phyloP scores from a whole-genome alignment of 257 asterid species.

The Petunia secreta region DNA sequence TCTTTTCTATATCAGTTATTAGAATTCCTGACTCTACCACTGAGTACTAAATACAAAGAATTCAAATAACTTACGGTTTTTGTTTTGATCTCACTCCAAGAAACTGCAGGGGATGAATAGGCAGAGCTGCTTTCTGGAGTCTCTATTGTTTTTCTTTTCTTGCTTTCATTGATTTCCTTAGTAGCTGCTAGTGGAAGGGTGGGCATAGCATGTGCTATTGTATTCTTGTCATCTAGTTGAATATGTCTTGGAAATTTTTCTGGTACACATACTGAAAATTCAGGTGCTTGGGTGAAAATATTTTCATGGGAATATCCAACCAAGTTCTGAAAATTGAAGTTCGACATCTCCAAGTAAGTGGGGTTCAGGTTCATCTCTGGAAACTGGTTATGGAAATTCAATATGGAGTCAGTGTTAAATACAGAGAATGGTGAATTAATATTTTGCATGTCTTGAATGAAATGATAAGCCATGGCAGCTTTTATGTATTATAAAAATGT shows the following conservation, averaged over 20 bases:
- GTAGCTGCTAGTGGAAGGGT: neutral
- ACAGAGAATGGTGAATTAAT: slow-evolving; percentile 37
- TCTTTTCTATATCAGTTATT: too few species aligned
- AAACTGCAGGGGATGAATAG: slow-evolving; percentile 57
- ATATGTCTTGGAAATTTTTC: slow-evolving; percentile 40
- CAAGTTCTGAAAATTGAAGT: slow-evolving; percentile 34
- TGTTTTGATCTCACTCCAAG: slow-evolving; percentile 44
- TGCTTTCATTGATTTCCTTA: slow-evolving; percentile 30
- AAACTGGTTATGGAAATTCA: slow-evolving; percentile 44
- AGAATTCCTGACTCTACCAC: too few species aligned
- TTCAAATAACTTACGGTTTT: slow-evolving; percentile 40
- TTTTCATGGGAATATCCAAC: slow-evolving; percentile 44
- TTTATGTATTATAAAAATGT: neutral
- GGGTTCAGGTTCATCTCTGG: slow-evolving; percentile 39
- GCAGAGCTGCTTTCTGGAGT: slow-evolving; percentile 53
- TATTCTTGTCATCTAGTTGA: slow-evolving; percentile 23
- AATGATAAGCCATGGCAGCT: slow-evolving; percentile 44
- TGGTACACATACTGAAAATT: slow-evolving; percentile 38
- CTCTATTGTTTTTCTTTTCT: slow-evolving; percentile 53
- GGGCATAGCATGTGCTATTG: neutral
- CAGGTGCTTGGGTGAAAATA: slow-evolving; percentile 33
- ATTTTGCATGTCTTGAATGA: slow-evolving; percentile 39
- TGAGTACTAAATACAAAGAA: too few species aligned
- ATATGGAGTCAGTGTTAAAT: slow-evolving; percentile 48
- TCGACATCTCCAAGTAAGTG: slow-evolving; percentile 28